Evolutionary conservation across 2,329 filamentous ascomycete genomes (phyloP), one percentile per base, ranked within the genome.

Genomic region (Fusarium globosum): DNA sequence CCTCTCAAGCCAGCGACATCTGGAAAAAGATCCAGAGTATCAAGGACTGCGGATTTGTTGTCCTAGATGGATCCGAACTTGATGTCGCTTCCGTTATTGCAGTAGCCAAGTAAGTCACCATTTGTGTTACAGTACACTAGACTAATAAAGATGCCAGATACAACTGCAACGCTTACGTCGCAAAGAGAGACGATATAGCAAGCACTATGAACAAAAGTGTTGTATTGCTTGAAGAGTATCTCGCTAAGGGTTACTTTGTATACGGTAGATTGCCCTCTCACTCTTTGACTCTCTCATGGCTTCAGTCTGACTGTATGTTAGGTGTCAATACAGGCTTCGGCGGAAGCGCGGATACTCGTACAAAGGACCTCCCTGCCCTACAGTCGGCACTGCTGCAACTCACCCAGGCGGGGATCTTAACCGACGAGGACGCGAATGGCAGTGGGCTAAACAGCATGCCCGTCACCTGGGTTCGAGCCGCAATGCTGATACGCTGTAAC

Each of bases 71-170:
- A 13, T 53, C n/a, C 1, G 23, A 26, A 3, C 33, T 26, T 21
- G 49, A 53, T 15, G 18, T 53, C 4, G 33, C 49, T 26, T 38
- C 33, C 7, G 49, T 53, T 0, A 21, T 53, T 26, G 49, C 49
- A 11, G 49, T 53, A 2, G 33, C 49, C 13, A 38, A 53, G 49
- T 53, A 16, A 53, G 33, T 26, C 6, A 21, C 33, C 10, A 12
- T 7, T 0, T 0, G 0, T 16, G 0, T 16, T 26, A 26, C 6
- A 23, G 6, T 2, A 2, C 2, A 8, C 12, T 4, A 6, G 12
- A 1, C 33, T 53, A 6, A 53, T 2, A 9, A 38, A 1, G 2
- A 0, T 38, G 2, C 7, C 12, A 38, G 33, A 10, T 38, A 53
- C 8, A 53, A 38, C 10, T 53, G 49, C 18, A 2, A 53, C 12